phyloP scores from a whole-genome alignment of 495 filamentous ascomycete genomes.

The Neurospora discreta region DNA sequence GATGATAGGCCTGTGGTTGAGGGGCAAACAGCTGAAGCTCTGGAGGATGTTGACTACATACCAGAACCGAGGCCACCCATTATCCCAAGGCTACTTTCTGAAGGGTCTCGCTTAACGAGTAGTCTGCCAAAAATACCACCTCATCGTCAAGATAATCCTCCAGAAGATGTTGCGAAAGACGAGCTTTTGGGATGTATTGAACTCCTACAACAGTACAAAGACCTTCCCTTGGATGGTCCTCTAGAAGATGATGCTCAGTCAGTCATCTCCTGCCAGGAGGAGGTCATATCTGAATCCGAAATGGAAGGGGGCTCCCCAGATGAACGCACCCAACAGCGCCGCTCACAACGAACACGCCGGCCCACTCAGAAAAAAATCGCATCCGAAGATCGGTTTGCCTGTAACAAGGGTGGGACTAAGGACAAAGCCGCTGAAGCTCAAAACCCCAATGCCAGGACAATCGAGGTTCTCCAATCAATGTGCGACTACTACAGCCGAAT shows the following conservation, averaged over 20 bases:
- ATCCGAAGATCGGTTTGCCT: constrained; percentile 33
- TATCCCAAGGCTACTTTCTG: neutral
- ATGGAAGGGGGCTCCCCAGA: constrained; percentile 11
- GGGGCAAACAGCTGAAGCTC: neutral
- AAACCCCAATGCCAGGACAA: constrained; percentile 61
- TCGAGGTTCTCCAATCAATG: constrained; percentile 74
- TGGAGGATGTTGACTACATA: neutral
- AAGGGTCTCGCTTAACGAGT: neutral
- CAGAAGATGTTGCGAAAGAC: constrained; percentile 9
- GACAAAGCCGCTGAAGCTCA: constrained; percentile 8
- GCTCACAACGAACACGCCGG: neutral
- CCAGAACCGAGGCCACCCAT: neutral
- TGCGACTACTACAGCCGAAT: constrained; percentile 64
- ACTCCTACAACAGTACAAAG: constrained; percentile 22
- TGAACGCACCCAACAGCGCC: constrained; percentile 14
- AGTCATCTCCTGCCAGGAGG: constrained; percentile 2
- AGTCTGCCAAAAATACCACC: neutral
- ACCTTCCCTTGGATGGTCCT: constrained; percentile 28
- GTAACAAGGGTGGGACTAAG: constrained; percentile 30
- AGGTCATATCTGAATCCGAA: constrained; percentile 7
- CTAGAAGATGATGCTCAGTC: constrained; percentile 22
- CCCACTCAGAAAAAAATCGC: constrained; percentile 8
- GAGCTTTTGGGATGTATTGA: constrained; percentile 25
- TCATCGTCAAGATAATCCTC: neutral
- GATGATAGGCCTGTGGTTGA: neutral